These are phyloP conservation scores for Tympanopsis confertula DNA, from an alignment of 2,329 filamentous ascomycete species.

Conservation along the genomic window DNA sequence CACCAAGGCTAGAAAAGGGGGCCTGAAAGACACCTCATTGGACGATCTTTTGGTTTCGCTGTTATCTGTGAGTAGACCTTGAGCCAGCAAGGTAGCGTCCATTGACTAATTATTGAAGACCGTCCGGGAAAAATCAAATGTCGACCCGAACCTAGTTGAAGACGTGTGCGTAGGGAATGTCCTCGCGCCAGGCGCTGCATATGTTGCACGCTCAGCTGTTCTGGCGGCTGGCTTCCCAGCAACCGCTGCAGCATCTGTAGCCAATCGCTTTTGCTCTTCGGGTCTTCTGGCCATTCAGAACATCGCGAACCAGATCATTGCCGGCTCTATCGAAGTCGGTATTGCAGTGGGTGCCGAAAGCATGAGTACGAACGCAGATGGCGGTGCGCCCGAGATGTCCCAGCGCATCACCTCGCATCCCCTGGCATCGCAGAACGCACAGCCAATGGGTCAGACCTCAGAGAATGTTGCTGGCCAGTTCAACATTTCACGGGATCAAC, in stretches of 20 bases:
- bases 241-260: slow-evolving; percentile 53
- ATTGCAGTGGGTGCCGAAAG: slow-evolving; percentile 60
- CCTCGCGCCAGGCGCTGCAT: slow-evolving; percentile 52
- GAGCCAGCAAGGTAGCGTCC: too few relatives aligned
- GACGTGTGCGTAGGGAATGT: slow-evolving; percentile 66
- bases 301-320: slow-evolving; percentile 59
- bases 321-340: slow-evolving; percentile 57
- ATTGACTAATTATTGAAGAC: too few relatives aligned
- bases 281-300: slow-evolving; percentile 65
- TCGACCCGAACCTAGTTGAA: slow-evolving; percentile 51
- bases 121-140: not conserved
- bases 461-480: slow-evolving; percentile 68
- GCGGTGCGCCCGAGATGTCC: slow-evolving; percentile 22
- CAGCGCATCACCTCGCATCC: slow-evolving; percentile 40
- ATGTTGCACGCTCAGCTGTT: slow-evolving; percentile 56
- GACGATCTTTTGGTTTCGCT: not conserved
- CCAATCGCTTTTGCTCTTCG: slow-evolving; percentile 68
- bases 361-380: slow-evolving; percentile 33
- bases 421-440: slow-evolving; percentile 53
- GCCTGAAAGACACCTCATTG: not conserved
- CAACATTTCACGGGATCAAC: slow-evolving; percentile 51
- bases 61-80: not conserved
- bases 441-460: slow-evolving; percentile 67
- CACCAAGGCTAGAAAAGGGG: not conserved
- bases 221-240: slow-evolving; percentile 64